Evolutionary conservation across 139 green algal genomes (phyloP), one percentile per base, ranked within the genome.

Genomic region (Volvox africanus): DNA sequence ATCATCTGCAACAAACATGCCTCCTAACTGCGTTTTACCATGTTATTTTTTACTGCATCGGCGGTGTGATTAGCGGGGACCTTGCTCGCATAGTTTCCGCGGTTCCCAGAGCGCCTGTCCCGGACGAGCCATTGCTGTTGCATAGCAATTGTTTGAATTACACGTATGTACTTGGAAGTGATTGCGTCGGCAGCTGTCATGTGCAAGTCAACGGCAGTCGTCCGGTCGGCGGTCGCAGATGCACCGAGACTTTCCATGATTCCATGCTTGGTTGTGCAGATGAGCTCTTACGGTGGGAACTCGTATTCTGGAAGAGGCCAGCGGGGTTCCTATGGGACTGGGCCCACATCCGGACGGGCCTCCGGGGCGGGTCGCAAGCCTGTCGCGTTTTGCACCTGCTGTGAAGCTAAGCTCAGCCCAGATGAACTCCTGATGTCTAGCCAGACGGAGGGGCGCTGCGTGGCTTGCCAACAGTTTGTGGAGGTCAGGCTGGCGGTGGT

Each of bases 371-470:
- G 78, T 26, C 78, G 78, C 22, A 84, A 84, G 75, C 13, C 50
- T 1, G 37, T 35, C 32, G 3, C 35, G 24, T 1, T 84, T 73
- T 90, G 71, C 71, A 71, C 30, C 50, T 77, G 33, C 73, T 90
- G 86, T 32, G 30, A 76, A n/a, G 6, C 55, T n/a, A 30, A 55
- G 0, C 73, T 90, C 20, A 90, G 86, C 50, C 86, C 82, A 32
- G 86, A 90, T 83, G 86, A 90, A n/a, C 2, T 65, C 20, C 50
- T 90, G 0, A 26, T 84, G 71, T 76, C 86, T 0, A 36, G 20
- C 22, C 55, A 83, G n/a, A 90, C 86, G 19, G 86, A 90, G 30
- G 86, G 86, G 26, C 71, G 86, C 0, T 90, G 86, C 50, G 30
- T 62, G 2, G 50, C 73, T 12, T 90, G 86, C 30, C 86, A 90